Evolutionary conservation across 2,329 filamentous ascomycete genomes (phyloP).

Genomic region (Rhynchosporium graminicola): DNA sequence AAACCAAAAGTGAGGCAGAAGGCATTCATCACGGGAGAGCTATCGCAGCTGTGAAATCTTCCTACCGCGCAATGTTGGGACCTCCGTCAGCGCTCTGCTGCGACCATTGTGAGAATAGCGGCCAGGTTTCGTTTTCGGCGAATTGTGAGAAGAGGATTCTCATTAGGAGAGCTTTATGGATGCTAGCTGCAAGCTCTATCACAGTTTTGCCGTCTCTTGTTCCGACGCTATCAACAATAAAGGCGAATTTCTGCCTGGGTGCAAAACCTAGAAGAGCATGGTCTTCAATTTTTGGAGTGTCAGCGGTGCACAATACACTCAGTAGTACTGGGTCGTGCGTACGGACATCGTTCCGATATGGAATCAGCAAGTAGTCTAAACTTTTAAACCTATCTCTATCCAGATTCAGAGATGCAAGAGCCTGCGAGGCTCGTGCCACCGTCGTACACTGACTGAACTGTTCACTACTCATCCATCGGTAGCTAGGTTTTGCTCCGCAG

Average conservation of each 20-base stretch:
- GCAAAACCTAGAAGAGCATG: not conserved
- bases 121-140: not conserved
- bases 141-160: not conserved
- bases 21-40: constrained; percentile 13
- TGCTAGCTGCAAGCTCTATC: not conserved
- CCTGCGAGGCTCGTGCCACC: not conserved
- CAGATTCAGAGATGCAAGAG: not conserved
- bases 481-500: not conserved
- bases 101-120: not conserved
- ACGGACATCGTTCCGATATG: not conserved
- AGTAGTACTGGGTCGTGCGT: not conserved
- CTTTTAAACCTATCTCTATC: not conserved
- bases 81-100: constrained; percentile 1
- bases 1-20: constrained; percentile 20
- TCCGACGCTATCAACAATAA: constrained; percentile 13
- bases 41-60: constrained; percentile 18
- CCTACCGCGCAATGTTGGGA: not conserved
- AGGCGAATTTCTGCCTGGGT: constrained; percentile 17
- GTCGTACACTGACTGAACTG: not conserved
- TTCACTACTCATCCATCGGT: not conserved
- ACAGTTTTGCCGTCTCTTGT: not conserved
- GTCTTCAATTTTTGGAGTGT: not conserved
- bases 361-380: not conserved
- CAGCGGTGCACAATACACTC: not conserved
- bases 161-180: not conserved